These are phyloP conservation scores for Saccharata proteae DNA, from an alignment of 2,329 filamentous ascomycete species.

Conservation along the genomic window DNA sequence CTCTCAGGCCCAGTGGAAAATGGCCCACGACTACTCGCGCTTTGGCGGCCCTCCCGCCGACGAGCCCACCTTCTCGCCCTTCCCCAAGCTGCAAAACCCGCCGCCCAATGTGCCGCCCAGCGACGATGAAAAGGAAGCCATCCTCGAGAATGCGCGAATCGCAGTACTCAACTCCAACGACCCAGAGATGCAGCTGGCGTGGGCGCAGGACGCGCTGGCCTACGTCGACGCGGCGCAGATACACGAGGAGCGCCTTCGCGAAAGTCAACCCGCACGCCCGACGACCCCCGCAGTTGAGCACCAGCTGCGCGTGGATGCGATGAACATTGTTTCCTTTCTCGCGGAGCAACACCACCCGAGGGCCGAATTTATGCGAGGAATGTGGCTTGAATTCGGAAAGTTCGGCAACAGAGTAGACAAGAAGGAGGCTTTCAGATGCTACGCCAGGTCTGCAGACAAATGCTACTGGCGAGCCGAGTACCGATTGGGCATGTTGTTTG, in stretches of 20 bases:
- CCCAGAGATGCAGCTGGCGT: conserved; percentile 89
- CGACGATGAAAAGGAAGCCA: conserved; percentile 87
- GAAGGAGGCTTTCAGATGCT: conserved; percentile 83
- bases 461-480: conserved; percentile 87
- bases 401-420: conserved; percentile 86
- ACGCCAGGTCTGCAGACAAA: conserved; percentile 72
- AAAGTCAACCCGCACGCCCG: conserved; percentile 49
- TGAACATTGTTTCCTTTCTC: conserved; percentile 84
- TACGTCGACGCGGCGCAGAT: conserved; percentile 79
- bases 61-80: conserved; percentile 75
- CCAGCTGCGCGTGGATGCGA: conserved; percentile 73
- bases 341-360: conserved; percentile 87
- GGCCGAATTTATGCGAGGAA: conserved; percentile 85
- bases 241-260: conserved; percentile 56
- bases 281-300: conserved; percentile 80
- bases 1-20: conserved; percentile 11
- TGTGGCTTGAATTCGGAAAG: conserved; percentile 97
- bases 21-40: conserved; percentile 26
- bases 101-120: conserved; percentile 85
- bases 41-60: conserved; percentile 29
- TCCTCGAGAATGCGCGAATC: conserved; percentile 70
- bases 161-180: conserved; percentile 87
- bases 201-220: conserved; percentile 83
- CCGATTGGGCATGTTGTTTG: conserved; percentile 95
- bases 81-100: conserved; percentile 67